A percentile compares a stretch with the other conserved stretches of the same genome.
Conservation (phyloP, 2,329 filamentous ascomycete genomes). For the Phoma herbarum region DNA sequence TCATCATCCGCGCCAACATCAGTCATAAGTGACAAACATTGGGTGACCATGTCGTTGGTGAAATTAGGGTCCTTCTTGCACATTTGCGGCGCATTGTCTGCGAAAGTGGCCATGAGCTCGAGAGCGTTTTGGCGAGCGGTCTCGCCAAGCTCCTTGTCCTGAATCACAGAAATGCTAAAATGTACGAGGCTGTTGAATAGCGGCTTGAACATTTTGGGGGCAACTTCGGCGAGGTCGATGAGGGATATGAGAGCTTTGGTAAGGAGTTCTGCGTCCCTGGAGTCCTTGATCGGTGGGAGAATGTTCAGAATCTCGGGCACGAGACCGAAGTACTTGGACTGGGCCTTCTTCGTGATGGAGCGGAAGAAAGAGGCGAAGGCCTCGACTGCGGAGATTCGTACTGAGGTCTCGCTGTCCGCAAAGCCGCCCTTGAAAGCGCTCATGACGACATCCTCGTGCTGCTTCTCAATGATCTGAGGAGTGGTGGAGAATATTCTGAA, state of each 20-base stretch:
- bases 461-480: conserved; percentile 92
- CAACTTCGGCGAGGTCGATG: conserved; percentile 93
- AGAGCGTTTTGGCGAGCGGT: conserved; percentile 92
- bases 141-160: conserved; percentile 93
- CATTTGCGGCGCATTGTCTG: conserved; percentile 91
- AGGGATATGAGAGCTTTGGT: conserved; percentile 89
- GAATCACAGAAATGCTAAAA: conserved; percentile 91
- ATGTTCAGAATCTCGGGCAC: conserved; percentile 94
- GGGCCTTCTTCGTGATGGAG: conserved; percentile 85
- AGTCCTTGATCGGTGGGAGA: conserved; percentile 90
- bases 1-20: conserved; percentile 95
- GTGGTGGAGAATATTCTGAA: conserved; percentile 96
- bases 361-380: conserved; percentile 97
- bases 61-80: conserved; percentile 94
- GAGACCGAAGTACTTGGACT: conserved; percentile 85
- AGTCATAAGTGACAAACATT: conserved; percentile 97
- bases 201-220: conserved; percentile 95
- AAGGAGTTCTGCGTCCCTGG: conserved; percentile 87
- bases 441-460: conserved; percentile 90
- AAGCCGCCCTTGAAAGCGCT: conserved; percentile 91
- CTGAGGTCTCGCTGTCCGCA: conserved; percentile 82
- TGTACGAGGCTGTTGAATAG: conserved; percentile 93
- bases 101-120: conserved; percentile 97
- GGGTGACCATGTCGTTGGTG: conserved; percentile 96
- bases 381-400: conserved; percentile 93